phyloP scores from a whole-genome alignment of 345 rosid species.

The Firmiana major region DNA sequence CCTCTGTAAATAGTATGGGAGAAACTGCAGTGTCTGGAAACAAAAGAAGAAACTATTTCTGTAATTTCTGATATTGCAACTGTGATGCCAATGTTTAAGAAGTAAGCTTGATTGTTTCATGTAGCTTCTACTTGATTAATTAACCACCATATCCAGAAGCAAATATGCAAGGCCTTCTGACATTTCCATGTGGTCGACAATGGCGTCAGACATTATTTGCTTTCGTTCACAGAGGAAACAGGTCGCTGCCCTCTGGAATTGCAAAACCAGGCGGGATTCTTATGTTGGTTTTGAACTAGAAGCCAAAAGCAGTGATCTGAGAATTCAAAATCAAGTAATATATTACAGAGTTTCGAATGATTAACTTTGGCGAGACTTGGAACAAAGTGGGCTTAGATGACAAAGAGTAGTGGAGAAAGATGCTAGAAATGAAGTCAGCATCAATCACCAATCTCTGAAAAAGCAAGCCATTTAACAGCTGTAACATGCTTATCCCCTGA shows the following conservation, averaged over 20 bases:
- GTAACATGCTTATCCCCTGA: not conserved
- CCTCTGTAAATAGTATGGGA: not conserved
- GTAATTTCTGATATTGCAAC: not conserved
- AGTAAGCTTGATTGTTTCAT: not conserved
- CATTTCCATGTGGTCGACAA: not conserved
- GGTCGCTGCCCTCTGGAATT: not conserved
- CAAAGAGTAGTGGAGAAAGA: not conserved
- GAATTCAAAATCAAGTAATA: not conserved
- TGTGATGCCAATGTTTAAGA: not conserved
- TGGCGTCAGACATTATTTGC: not conserved
- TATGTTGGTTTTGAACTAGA: not conserved
- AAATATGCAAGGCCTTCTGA: not conserved
- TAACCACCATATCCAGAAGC: not conserved
- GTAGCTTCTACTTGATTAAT: not conserved
- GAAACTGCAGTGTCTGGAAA: not conserved
- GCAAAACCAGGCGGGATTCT: not conserved
- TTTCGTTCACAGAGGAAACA: not conserved
- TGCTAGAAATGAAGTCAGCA: not conserved
- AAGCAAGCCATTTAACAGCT: not conserved
- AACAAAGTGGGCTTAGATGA: not conserved
- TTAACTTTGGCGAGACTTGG: not conserved
- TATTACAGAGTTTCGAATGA: not conserved
- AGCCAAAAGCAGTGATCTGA: not conserved
- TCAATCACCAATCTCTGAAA: not conserved
- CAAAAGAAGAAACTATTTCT: not conserved